Percentiles rank a stretch among this genome's conserved stretches.
Evolutionary conservation across 768 basidiomycete species (phyloP).

Genomic region (Suillus alpinus): DNA sequence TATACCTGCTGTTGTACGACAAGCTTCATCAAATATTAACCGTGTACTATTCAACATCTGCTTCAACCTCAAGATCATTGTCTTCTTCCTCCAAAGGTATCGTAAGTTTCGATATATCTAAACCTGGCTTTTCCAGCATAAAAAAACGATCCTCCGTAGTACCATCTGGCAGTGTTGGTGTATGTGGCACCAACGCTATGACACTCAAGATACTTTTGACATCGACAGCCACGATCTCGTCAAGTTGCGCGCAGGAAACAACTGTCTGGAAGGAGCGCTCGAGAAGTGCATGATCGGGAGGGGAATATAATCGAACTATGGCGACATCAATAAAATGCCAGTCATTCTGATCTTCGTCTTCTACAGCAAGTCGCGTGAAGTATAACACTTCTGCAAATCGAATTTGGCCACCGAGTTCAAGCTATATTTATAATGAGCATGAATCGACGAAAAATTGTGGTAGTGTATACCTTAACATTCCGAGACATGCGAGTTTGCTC

Average conservation of each 20-base stretch:
- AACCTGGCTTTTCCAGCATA: background rate
- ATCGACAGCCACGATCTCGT: conserved; percentile 16
- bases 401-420: background rate
- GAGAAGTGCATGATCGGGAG: conserved; percentile 16
- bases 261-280: conserved; percentile 15
- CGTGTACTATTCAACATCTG: background rate
- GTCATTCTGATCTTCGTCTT: background rate
- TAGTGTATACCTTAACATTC: conserved; percentile 15
- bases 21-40: background rate
- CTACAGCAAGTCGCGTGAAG: background rate
- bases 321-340: conserved; percentile 9
- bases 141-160: background rate
- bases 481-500: background rate
- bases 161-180: background rate
- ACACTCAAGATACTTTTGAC: conserved; percentile 14
- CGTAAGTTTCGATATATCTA: background rate
- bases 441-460: too few relatives aligned
- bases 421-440: background rate
- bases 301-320: conserved; percentile 19
- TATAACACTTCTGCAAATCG: conserved; percentile 2
- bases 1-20: background rate
- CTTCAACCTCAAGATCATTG: too few relatives aligned
- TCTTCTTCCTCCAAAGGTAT: background rate
- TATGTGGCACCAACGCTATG: conserved; percentile 24
- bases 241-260: conserved; percentile 14